A percentile compares a stretch with the other conserved stretches of the same genome.
Evolutionary conservation across 768 basidiomycete species (phyloP).

Genomic region (Hypholoma fasciculare): DNA sequence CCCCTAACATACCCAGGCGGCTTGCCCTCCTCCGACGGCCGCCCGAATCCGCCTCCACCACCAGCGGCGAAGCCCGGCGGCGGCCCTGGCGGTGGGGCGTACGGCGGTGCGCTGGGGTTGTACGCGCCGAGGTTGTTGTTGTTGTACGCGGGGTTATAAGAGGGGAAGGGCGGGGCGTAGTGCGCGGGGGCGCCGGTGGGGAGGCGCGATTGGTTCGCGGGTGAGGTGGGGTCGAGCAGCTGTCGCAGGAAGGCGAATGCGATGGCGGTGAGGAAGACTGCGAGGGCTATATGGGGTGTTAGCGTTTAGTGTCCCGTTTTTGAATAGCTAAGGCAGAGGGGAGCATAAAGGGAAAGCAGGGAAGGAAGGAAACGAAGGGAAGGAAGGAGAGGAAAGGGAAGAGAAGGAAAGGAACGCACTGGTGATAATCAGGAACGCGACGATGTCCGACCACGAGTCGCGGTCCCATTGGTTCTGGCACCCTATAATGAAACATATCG

Average conservation of each 20-base stretch:
- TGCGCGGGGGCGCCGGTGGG: slow-evolving; percentile 43
- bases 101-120: slow-evolving; percentile 22
- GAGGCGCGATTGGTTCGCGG: slow-evolving; percentile 41
- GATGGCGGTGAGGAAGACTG: slow-evolving; percentile 60
- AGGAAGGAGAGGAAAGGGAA: background rate
- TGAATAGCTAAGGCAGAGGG: too few species aligned
- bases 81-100: slow-evolving; percentile 51
- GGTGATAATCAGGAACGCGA: slow-evolving; percentile 58
- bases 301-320: too few species aligned
- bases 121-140: slow-evolving; percentile 22
- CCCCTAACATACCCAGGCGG: slow-evolving; percentile 50
- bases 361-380: background rate
- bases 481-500: slow-evolving; percentile 41
- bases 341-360: background rate
- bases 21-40: slow-evolving; percentile 32
- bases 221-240: slow-evolving; percentile 61
- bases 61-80: slow-evolving; percentile 41
- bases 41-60: slow-evolving; percentile 28
- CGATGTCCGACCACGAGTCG: slow-evolving; percentile 68
- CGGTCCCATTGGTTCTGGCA: slow-evolving; percentile 61
- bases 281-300: too few species aligned
- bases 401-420: slow-evolving; percentile 38
- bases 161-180: slow-evolving; percentile 62
- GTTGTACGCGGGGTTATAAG: slow-evolving; percentile 17
- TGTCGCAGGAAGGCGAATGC: slow-evolving; percentile 78